Percentiles rank a stretch among this genome's conserved stretches.
These are phyloP conservation scores for Amorphotheca resinae DNA, from an alignment of 495 filamentous ascomycete species.

Conservation along the genomic window DNA sequence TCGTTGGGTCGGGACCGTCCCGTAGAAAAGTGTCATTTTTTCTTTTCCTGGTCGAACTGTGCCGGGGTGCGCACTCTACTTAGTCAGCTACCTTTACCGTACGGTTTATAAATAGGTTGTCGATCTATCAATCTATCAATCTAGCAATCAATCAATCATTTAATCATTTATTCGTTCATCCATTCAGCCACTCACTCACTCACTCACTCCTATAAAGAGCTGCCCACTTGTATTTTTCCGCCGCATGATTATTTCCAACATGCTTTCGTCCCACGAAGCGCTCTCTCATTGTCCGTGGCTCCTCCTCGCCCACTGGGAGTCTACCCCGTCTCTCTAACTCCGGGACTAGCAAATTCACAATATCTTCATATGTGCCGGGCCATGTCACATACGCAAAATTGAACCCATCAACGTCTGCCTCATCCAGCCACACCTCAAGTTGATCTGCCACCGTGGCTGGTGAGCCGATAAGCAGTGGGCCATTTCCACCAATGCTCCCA, in stretches of 20 bases:
- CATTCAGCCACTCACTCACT: too few relatives aligned
- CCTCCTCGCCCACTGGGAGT: neutral
- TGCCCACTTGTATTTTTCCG: constrained; percentile 9
- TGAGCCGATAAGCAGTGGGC: constrained; percentile 41
- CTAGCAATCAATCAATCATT: too few relatives aligned
- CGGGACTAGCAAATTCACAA: neutral
- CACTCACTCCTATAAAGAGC: too few relatives aligned
- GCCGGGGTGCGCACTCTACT: too few relatives aligned
- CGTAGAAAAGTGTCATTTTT: too few relatives aligned
- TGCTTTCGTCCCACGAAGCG: constrained; percentile 5
- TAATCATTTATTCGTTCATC: too few relatives aligned
- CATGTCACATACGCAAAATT: constrained; percentile 22
- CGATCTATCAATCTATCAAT: too few relatives aligned
- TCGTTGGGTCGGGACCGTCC: too few relatives aligned
- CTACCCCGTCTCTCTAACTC: neutral
- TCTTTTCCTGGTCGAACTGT: too few relatives aligned
- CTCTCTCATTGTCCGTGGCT: neutral
- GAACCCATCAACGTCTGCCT: constrained; percentile 53
- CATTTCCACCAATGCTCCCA: constrained; percentile 43
- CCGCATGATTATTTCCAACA: neutral
- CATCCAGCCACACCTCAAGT: constrained; percentile 47
- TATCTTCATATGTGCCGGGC: neutral
- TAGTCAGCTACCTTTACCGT: too few relatives aligned
- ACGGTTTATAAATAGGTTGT: too few relatives aligned
- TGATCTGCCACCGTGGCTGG: constrained; percentile 44